Evolutionary conservation across 768 basidiomycete species (phyloP), one percentile per base, ranked within the genome.

Genomic region (Pisolithus tinctorius): DNA sequence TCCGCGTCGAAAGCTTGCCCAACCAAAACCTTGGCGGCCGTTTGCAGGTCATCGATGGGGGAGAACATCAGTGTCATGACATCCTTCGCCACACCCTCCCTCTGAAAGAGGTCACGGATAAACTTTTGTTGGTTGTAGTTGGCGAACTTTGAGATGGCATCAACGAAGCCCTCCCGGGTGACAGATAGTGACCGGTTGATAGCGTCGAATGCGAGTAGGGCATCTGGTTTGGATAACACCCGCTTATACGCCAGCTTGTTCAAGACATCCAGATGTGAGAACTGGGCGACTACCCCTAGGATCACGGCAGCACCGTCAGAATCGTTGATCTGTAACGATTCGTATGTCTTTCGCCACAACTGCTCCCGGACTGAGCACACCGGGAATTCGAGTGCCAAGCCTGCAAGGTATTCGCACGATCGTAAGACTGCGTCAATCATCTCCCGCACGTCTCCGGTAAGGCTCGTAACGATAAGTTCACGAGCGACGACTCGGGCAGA

Each of bases 1-100:
- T 94, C 91, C n/a, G 84, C 88, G 57, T 95, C 88, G 59, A 88
- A 94, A 0, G 92, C 87, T 49, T 91, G 79, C 10, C 86, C 86
- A 26, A 90, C 77, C n/a, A 98, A 65, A 17, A 79, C 79, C 63
- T 93, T 88, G 1, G 85, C 88, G 10, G 86, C 82, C 41, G 75
- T 71, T 58, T 88, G 88, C 14, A 94, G 69, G 13, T 81, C 78
- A 17, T 84, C 83, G 29, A 84, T 74, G 0, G 95, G 93, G 17
- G 93, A 97, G 30, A 98, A 71, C 64, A 95, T 79, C 34, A 95
- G 75, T 34, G 75, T 64, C 52, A 85, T 78, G 41, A 86, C 67
- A 43, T 82, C 71, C 58, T 79, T 75, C 4, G 80, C 81, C 26
- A 86, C 76, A 11, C 75, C 80, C 1, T 78, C 74, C 6, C 68